Conservation (phyloP, 495 filamentous ascomycete genomes). For the Clavariopsis aquatica region DNA sequence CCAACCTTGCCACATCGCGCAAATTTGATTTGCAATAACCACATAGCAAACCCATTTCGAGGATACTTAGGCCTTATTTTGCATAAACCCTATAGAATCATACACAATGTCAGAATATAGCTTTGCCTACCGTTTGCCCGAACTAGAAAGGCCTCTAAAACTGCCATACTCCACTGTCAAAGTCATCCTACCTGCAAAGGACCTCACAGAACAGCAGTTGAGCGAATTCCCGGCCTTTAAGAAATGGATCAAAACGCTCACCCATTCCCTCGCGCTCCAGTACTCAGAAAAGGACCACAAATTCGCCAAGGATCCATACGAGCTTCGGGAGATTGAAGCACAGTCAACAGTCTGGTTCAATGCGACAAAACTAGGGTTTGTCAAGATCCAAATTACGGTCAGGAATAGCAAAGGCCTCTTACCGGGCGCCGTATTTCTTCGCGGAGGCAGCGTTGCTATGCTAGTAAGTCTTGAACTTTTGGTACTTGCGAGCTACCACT, state of each 20-base stretch:
- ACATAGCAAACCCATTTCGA: background rate
- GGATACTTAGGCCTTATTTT: background rate
- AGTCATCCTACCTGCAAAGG: slow-evolving; percentile 15
- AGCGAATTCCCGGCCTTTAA: slow-evolving; percentile 37
- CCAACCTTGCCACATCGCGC: background rate
- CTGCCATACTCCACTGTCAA: background rate
- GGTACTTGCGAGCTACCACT: slow-evolving; percentile 2
- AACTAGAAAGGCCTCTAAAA: background rate
- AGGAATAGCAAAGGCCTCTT: slow-evolving; percentile 63
- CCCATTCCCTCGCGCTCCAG: slow-evolving; percentile 65
- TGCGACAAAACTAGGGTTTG: slow-evolving; percentile 64
- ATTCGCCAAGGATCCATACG: slow-evolving; percentile 71
- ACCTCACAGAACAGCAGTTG: slow-evolving; percentile 30
- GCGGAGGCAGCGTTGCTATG: slow-evolving; percentile 81
- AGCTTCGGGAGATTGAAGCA: slow-evolving; percentile 67
- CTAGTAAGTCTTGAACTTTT: slow-evolving; percentile 52
- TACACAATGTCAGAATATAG: background rate
- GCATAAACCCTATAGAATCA: background rate
- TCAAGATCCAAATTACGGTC: slow-evolving; percentile 71
- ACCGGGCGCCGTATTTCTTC: slow-evolving; percentile 76
- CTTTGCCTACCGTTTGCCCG: background rate
- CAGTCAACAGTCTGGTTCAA: slow-evolving; percentile 77
- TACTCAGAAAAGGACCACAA: slow-evolving; percentile 57
- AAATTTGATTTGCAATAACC: background rate
- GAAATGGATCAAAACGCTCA: slow-evolving; percentile 69